phyloP scores from a whole-genome alignment of 345 rosid species.

The Pseudoturritis turrita region DNA sequence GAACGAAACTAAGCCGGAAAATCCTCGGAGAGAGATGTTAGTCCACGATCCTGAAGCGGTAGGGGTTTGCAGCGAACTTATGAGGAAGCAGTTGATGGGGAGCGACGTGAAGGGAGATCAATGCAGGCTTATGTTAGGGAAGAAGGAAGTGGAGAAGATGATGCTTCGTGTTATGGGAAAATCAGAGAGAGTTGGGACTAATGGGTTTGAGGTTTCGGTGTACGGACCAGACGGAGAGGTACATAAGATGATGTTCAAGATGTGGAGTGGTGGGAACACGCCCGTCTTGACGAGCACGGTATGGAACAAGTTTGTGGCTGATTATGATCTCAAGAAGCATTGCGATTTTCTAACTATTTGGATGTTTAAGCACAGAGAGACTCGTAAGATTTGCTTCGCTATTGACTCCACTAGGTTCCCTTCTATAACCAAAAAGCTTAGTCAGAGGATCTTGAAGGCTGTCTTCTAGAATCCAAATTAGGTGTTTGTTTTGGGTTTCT shows the following conservation, averaged over 20 bases:
- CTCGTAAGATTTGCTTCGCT: slow-evolving; percentile 3
- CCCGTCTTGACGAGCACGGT: background rate
- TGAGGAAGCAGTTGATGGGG: background rate
- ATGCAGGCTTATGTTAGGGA: background rate
- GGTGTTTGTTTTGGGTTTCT: background rate
- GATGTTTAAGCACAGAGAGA: background rate
- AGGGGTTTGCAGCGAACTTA: background rate
- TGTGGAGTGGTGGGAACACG: background rate
- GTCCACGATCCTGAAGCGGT: background rate
- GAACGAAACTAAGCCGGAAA: background rate
- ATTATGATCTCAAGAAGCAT: background rate
- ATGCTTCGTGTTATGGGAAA: background rate
- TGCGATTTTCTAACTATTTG: slow-evolving; percentile 6
- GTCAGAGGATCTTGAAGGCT: background rate
- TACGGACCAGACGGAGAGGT: background rate
- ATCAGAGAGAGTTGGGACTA: background rate
- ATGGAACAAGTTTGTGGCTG: background rate
- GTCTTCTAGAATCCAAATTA: background rate
- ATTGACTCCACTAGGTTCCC: background rate
- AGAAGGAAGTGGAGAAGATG: background rate
- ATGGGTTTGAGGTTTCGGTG: background rate
- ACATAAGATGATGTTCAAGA: background rate
- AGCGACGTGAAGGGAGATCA: background rate
- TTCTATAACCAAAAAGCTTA: background rate
- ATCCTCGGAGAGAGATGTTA: background rate